A percentile compares a stretch with the other conserved stretches of the same genome.
phyloP scores from a whole-genome alignment of 225 moss, liverwort and hornwort species.

The Sphagnum tenellum region DNA sequence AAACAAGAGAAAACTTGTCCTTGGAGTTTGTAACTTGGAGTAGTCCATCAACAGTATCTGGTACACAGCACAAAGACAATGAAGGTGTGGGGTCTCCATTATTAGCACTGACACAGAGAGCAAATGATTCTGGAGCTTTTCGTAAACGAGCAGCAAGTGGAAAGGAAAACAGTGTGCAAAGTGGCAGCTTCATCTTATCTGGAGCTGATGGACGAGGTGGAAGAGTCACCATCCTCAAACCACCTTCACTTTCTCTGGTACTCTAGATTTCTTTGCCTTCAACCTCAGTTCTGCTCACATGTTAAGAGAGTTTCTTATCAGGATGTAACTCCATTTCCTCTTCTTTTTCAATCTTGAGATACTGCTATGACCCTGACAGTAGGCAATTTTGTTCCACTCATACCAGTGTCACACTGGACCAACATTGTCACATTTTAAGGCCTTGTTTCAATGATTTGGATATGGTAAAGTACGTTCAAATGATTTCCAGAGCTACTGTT shows the following conservation, averaged over 20 bases:
- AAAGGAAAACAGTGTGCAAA: constrained; percentile 9
- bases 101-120: not conserved
- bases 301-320: too few species aligned
- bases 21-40: not conserved
- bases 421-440: not conserved
- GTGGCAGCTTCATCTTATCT: constrained; percentile 60
- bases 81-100: not conserved
- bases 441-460: not conserved
- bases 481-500: too few species aligned
- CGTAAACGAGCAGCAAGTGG: constrained; percentile 17
- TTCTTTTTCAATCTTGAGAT: too few species aligned
- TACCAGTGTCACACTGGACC: not conserved
- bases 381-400: not conserved
- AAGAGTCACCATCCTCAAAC: constrained; percentile 64
- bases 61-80: not conserved
- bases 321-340: too few species aligned
- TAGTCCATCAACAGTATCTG: not conserved
- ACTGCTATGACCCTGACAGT: constrained; percentile 5
- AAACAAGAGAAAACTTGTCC: not conserved
- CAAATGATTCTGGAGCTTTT: constrained; percentile 17
- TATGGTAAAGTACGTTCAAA: not conserved
- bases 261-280: not conserved
- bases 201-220: constrained; percentile 92
- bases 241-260: constrained; percentile 44
- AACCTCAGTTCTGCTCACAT: too few species aligned